Evolutionary conservation across 2,329 filamentous ascomycete genomes (phyloP).

Genomic region (Aspergillus vadensis): DNA sequence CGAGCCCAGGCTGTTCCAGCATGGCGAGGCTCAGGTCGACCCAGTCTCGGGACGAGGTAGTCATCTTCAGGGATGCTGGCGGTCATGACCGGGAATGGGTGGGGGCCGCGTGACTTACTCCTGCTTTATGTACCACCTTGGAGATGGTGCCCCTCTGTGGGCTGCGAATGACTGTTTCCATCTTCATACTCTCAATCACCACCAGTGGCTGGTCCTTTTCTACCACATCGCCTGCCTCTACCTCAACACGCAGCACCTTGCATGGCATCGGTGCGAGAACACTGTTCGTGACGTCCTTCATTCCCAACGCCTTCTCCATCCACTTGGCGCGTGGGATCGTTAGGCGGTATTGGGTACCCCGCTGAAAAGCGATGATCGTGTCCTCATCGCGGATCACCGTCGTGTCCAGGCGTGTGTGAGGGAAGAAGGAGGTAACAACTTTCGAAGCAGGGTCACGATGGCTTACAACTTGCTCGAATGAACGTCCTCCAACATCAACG

Average conservation of each 20-base stretch:
- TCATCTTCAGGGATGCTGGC: not conserved
- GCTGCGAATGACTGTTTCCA: slow-evolving; percentile 81
- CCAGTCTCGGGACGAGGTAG: not conserved
- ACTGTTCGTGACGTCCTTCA: slow-evolving; percentile 77
- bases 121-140: slow-evolving; percentile 72
- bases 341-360: slow-evolving; percentile 60
- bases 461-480: slow-evolving; percentile 51
- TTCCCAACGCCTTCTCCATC: slow-evolving; percentile 83
- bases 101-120: slow-evolving; percentile 56
- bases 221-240: slow-evolving; percentile 77
- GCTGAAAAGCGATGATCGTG: slow-evolving; percentile 73
- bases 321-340: slow-evolving; percentile 66
- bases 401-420: slow-evolving; percentile 74
- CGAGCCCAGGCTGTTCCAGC: slow-evolving; percentile 3
- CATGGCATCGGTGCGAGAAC: slow-evolving; percentile 96
- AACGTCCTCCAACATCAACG: slow-evolving; percentile 47
- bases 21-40: slow-evolving; percentile 1
- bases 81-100: slow-evolving; percentile 11
- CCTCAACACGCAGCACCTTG: slow-evolving; percentile 89
- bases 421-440: slow-evolving; percentile 74
- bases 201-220: slow-evolving; percentile 84
- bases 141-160: slow-evolving; percentile 72
- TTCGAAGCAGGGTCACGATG: slow-evolving; percentile 49
- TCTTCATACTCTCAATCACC: slow-evolving; percentile 90
- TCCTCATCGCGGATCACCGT: slow-evolving; percentile 65